Evolutionary conservation across 139 green algal species (phyloP), one percentile per base, ranked within the genome.

Genomic region (Micractinium conductrix): DNA sequence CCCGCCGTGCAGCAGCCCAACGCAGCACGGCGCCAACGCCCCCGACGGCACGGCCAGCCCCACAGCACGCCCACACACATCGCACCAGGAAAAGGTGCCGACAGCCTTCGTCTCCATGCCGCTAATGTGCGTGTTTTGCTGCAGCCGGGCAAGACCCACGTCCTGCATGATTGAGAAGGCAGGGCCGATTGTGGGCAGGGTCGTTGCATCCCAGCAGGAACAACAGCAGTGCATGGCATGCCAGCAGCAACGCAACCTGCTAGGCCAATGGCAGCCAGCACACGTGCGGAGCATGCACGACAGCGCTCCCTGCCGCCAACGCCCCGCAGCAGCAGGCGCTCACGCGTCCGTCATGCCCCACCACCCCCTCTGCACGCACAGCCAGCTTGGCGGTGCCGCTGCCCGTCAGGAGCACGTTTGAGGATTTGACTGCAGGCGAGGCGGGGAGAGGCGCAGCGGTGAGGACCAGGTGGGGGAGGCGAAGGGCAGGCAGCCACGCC

Each of bases 331-430:
- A 62, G 53, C 53, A 62, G 53, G 19, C n/a, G n/a, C n/a, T n/a
- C n/a, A n/a, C n/a, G n/a, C n/a, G n/a, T n/a, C n/a, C n/a, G n/a
- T n/a, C n/a, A n/a, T n/a, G n/a, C n/a, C n/a, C n/a, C n/a, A n/a
- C n/a, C 2, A 2, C 4, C 60, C 60, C 60, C 33, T 28, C 6
- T 5, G n/a, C 63, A n/a, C 68, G n/a, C 44, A 63, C 44, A 44
- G 72, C 72, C 44, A 79, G 72, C 30, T 79, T 79, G 9, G 72
- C 72, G 16, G 44, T 79, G 16, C 72, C 72, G 72, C 44, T 60
- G 28, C 44, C 30, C 9, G 72, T 79, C 30, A 79, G 72, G 16
- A 79, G 72, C 38, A 79, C 72, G 72, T 79, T 79, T 12, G 72
- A 79, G 26, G 43, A 63, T n/a, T 79, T 79, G 72, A 79, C 63